A percentile compares a stretch with the other conserved stretches of the same genome.
These are phyloP conservation scores for Mucor plumbeus DNA, from an alignment of 371 early-diverging fungal genomes.

Conservation along the genomic window DNA sequence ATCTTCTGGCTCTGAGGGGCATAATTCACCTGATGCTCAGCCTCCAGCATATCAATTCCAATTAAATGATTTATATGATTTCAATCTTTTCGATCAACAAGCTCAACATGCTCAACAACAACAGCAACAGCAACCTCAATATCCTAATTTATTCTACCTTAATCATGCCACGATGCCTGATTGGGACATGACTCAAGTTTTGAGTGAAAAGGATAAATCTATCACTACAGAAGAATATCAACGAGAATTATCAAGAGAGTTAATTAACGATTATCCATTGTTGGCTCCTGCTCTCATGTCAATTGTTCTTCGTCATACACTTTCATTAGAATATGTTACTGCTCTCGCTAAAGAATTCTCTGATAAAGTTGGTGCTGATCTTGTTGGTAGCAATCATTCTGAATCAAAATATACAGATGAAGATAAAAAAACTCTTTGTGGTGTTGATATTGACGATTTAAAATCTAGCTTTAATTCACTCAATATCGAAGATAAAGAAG, in stretches of 20 bases:
- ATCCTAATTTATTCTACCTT: constrained; percentile 21
- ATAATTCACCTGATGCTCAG: constrained; percentile 19
- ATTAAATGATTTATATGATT: constrained; percentile 24
- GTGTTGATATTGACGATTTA: neutral
- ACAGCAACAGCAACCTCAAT: neutral
- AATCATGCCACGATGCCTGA: constrained; percentile 31
- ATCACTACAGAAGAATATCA: neutral
- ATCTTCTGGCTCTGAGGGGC: constrained; percentile 24
- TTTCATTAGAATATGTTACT: constrained; percentile 29
- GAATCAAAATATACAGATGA: neutral
- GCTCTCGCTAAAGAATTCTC: constrained; percentile 25
- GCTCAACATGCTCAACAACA: constrained; percentile 12
- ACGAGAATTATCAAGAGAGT: constrained; percentile 1
- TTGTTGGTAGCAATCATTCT: neutral
- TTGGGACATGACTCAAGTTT: constrained; percentile 24
- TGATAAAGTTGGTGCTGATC: neutral
- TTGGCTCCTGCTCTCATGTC: constrained; percentile 44
- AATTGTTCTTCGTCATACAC: constrained; percentile 32
- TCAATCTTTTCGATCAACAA: constrained; percentile 26
- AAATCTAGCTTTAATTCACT: constrained; percentile 1
- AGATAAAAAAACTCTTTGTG: constrained; percentile 8
- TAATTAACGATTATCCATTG: constrained; percentile 27
- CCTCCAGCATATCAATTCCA: constrained; percentile 22
- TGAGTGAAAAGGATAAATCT: constrained; percentile 13
- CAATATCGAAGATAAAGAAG: neutral